A percentile compares a stretch with the other conserved stretches of the same genome.
Evolutionary conservation across 1,139 yeast genomes (phyloP).

Genomic region (Geotrichum macrosporum): DNA sequence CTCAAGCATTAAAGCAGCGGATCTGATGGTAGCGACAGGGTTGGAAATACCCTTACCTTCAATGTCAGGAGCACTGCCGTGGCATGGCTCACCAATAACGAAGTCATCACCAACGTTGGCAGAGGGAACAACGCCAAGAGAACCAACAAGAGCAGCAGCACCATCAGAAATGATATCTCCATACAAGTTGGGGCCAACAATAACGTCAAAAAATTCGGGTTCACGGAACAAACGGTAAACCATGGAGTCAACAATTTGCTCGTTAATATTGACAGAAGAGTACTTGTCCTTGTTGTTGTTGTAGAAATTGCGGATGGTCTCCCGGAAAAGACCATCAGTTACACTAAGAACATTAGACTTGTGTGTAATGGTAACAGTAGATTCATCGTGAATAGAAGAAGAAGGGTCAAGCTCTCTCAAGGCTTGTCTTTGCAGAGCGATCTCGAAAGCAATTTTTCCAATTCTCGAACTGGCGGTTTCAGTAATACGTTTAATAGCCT

Average conservation of each 20-base stretch:
- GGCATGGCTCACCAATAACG: slow-evolving; percentile 98
- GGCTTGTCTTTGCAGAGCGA: slow-evolving; percentile 85
- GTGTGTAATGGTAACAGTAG: slow-evolving; percentile 88
- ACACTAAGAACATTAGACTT: slow-evolving; percentile 91
- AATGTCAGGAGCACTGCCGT: slow-evolving; percentile 98
- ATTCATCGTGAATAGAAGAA: slow-evolving; percentile 44
- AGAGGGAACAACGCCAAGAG: slow-evolving; percentile 95
- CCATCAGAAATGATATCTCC: slow-evolving; percentile 98
- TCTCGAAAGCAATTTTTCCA: slow-evolving; percentile 86
- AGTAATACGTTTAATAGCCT: slow-evolving; percentile 93
- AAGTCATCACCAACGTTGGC: slow-evolving; percentile 96
- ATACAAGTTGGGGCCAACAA: slow-evolving; percentile 96
- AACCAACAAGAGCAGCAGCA: slow-evolving; percentile 98
- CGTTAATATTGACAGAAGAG: slow-evolving; percentile 61
- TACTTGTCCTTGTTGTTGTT: slow-evolving; percentile 58
- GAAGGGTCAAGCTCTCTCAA: slow-evolving; percentile 61
- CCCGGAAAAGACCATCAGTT: slow-evolving; percentile 94
- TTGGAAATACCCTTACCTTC: slow-evolving; percentile 93
- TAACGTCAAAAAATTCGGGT: slow-evolving; percentile 94
- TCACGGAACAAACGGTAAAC: slow-evolving; percentile 98
- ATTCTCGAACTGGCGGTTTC: slow-evolving; percentile 82
- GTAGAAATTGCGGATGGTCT: slow-evolving; percentile 74
- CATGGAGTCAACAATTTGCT: slow-evolving; percentile 98
- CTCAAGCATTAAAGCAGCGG: slow-evolving; percentile 95
- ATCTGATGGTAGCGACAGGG: slow-evolving; percentile 97